Base-by-base conservation (phyloP, 805 yeast species). In the Cyberlindnera euphorbiae region DNA sequence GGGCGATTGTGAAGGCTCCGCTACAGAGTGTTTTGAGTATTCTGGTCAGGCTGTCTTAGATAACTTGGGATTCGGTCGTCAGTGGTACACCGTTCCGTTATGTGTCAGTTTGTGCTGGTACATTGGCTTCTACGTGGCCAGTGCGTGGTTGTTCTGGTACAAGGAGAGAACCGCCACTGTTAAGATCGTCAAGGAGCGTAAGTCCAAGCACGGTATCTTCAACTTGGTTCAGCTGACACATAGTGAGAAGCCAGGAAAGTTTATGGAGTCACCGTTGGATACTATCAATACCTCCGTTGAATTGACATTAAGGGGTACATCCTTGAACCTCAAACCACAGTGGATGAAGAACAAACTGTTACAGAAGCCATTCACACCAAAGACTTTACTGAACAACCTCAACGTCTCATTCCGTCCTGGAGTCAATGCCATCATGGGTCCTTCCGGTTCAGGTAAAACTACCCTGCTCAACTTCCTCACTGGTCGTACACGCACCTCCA, bases 381-480 rank as follows among this genome's bases (percentile, higher is more conserved):
- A 42, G 37, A 30, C 27, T 2, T 33, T 49, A 5, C 22, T 15
- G 59, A 58, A 7, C 24, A 67, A 64, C 17, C 59, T 62, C 16
- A 77, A 87, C 6, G 67, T 90, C 32, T 67, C 72, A 6, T 95
- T 81, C 5, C 72, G 73, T 33, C 95, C 97, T 1, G 77, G 79
- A 12, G 62, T 83, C 8, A 82, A 80, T 51, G 85, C 80, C 5
- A 80, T 82, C 29, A 73, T 82, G 79, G 93, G 93, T 0, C 89
- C 90, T 0, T 81, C 88, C 1, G 90, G 90, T 1, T 76, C 83
- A 0, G 93, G 90, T 8, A 82, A 82, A 50, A 77, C 87, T 0
- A 75, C 89, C 0, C 53, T 83, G 29, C 58, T 82, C 44, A 82
- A 79, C 51, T 59, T 69, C 25, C 60, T 82, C 14, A 77, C 93